Base-by-base conservation (phyloP, 1,284 basidiomycete genomes). In the Tylopilus sp. region DNA sequence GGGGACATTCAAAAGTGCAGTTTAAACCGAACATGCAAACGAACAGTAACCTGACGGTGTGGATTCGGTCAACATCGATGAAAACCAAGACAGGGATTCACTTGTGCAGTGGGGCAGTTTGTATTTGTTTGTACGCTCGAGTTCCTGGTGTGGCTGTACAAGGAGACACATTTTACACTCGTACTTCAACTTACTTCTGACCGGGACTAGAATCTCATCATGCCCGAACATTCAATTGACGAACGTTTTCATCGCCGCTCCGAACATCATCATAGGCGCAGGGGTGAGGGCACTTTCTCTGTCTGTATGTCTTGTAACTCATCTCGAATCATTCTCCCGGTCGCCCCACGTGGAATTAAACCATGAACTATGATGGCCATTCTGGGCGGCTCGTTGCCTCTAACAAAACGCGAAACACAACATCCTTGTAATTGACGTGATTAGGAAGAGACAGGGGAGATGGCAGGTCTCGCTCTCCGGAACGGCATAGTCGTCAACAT, bases 391-490 rank as follows among this genome's bases (percentile, higher is more conserved):
- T 60, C 26, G 13, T 51, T 57, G 57, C 22, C 55, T 51, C 6
- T 59, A 38, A 53, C 15, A 51, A 68, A 44, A 69, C 29, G 22
- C 47, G 47, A 65, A 60, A 67, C 4, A 33, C 32, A 56, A 67
- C 47, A 6, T 56, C 19, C 3, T 13, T 58, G 58, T 22, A 32
- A 60, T 56, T n/a, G 38, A 65, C 33, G 6, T 63, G 49, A 58
- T 29, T 29, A 76, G 74, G 56, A 41, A 65, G 66, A 44, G 62
- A 68, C 26, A 64, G 74, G 51, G 66, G 62, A 56, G 47, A 63
- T 57, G 71, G 72, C 58, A 58, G 75, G 49, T 78, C 74, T 57
- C 69, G 69, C 32, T 78, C 74, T 51, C 75, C 76, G n/a, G 58
- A 57, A 18, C 60, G 74, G 39, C 55, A 54, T 41, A 57, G 6